Evolutionary conservation across 1,139 yeast genomes (phyloP), one percentile per base, ranked within the genome.

Genomic region (Wickerhamiella pararugosa): DNA sequence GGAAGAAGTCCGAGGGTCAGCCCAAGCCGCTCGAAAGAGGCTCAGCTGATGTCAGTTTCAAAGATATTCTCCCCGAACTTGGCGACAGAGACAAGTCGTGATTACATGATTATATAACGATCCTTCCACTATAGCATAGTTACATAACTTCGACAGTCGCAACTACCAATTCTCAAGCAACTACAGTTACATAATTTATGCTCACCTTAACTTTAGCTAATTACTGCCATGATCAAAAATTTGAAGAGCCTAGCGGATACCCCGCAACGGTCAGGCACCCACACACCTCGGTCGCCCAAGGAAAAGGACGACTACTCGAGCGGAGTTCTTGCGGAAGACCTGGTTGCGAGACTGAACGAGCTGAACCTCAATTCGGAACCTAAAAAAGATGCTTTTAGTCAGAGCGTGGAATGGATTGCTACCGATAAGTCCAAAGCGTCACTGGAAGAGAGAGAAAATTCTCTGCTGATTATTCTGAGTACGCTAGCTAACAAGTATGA

Each of bases 11-110:
- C 46, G 71, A 69, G 5, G 57, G 60, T 43, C 84, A 81, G 54
- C 86, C 86, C 3, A 66, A 77, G 54, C 92, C 94, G 1, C 66
- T 80, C 49, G 70, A 71, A 43, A 65, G 93, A 49, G 94, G 94
- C 1, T 56, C 78, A 10, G 93, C 78, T 1, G 73, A 76, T 53
- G 66, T 80, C 31, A 75, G 67, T 50, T 63, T 82, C 55, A 78
- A 79, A 57, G 86, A 80, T 48, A 74, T 73, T 3, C 59, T 79
- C 21, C 21, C 21, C 4, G 21, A 15, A 15, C 21, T 15, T 15
- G 21, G 21, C 21, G 21, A 15, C 21, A 15, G 21, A 15, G 21
- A 15, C 21, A 15, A 15, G 21, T 15, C 21, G 21, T 15, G 4
- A 15, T 15, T 15, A 15, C 21, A 15, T 15, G 21, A 15, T 15